phyloP scores from a whole-genome alignment of 139 green algal species.

The Yamagishiella unicocca region DNA sequence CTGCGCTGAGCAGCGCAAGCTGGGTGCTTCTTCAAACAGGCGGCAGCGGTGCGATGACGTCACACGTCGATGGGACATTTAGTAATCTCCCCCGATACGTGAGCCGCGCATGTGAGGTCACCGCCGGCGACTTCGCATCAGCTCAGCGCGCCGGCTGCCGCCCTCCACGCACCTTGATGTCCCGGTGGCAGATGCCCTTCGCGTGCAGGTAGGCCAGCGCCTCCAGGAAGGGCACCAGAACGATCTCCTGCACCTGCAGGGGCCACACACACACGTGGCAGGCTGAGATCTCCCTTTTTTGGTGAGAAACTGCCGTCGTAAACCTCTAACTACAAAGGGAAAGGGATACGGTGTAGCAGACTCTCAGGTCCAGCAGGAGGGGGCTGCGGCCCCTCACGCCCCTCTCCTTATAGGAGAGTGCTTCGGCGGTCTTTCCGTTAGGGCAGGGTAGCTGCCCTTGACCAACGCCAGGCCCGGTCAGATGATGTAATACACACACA shows the following conservation, averaged over 20 bases:
- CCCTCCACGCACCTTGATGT: background rate
- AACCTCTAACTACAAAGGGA: too few species aligned
- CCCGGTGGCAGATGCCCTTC: constrained; percentile 26
- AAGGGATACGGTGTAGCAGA: too few species aligned
- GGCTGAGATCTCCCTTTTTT: too few species aligned
- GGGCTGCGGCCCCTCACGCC: too few species aligned
- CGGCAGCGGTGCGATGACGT: background rate
- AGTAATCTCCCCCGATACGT: background rate
- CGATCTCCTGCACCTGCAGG: constrained; percentile 6
- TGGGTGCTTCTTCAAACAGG: background rate
- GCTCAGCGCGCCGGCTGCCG: background rate
- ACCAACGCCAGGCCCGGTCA: too few species aligned
- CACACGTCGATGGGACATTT: background rate
- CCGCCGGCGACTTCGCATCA: background rate
- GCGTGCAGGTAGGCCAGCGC: constrained; percentile 34
- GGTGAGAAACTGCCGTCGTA: too few species aligned
- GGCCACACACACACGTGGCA: too few species aligned
- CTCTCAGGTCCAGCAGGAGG: too few species aligned
- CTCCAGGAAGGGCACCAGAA: constrained; percentile 18
- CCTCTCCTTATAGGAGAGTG: too few species aligned
- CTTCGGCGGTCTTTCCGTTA: too few species aligned
- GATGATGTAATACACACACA: too few species aligned
- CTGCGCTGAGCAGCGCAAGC: background rate
- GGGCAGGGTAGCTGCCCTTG: too few species aligned
- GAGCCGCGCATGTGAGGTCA: background rate